phyloP scores from a whole-genome alignment of 106 monocot genomes.

The Vanilla planifolia region DNA sequence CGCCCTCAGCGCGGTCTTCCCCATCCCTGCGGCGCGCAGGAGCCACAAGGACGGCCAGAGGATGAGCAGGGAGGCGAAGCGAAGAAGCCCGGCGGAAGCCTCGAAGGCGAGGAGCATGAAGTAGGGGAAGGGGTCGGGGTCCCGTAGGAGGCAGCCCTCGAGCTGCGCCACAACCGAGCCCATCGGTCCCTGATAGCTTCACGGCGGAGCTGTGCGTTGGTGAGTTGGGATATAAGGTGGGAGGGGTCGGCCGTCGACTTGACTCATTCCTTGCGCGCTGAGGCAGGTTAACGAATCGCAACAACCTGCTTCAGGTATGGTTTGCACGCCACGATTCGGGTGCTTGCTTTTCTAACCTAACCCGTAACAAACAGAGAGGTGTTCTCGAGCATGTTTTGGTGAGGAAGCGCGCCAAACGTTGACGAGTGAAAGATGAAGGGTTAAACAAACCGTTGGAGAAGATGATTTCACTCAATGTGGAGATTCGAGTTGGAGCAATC shows the following conservation, averaged over 20 bases:
- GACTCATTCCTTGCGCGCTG: not conserved
- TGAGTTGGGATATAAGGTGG: not conserved
- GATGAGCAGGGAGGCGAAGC: conserved; percentile 53
- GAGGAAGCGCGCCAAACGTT: not conserved
- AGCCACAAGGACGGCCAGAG: conserved; percentile 49
- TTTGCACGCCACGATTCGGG: not conserved
- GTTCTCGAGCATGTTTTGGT: not conserved
- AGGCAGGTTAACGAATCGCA: not conserved
- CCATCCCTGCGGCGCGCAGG: conserved; percentile 2
- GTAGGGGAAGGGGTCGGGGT: conserved; percentile 72
- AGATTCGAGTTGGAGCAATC: too few species aligned
- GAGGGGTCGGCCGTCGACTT: not conserved
- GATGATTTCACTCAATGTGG: too few species aligned
- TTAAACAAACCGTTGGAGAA: too few species aligned
- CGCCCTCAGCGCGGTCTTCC: conserved; percentile 20
- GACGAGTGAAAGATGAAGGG: too few species aligned
- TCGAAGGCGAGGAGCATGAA: conserved; percentile 95
- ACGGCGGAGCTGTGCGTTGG: not conserved
- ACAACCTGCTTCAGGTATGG: not conserved
- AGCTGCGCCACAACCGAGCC: conserved; percentile 46
- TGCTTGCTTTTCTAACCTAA: conserved; percentile 2
- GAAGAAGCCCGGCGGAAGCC: conserved; percentile 48
- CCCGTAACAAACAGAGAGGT: not conserved
- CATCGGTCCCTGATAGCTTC: not conserved
- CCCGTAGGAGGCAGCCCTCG: conserved; percentile 59